Percentiles rank a stretch among this genome's conserved stretches.
These are phyloP conservation scores for Scutellaria minor DNA, from an alignment of 257 asterid species.

Conservation along the genomic window DNA sequence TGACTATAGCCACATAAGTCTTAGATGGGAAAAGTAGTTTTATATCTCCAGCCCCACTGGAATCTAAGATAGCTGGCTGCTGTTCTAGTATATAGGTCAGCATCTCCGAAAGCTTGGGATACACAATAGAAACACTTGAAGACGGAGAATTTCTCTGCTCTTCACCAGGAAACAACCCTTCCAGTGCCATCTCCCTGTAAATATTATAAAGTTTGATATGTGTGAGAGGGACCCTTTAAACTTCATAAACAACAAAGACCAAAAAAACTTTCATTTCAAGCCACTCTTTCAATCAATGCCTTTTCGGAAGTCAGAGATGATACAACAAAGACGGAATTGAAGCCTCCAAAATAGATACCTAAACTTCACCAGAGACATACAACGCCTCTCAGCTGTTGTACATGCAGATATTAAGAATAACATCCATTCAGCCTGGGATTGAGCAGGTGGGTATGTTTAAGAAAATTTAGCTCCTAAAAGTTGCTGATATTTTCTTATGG, in stretches of 20 bases:
- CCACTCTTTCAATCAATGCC: slow-evolving; percentile 14
- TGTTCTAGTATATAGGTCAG: slow-evolving; percentile 71
- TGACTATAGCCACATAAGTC: slow-evolving; percentile 83
- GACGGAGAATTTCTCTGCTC: slow-evolving; percentile 56
- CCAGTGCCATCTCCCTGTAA: slow-evolving; percentile 92
- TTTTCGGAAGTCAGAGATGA: slow-evolving; percentile 9
- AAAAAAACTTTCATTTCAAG: slow-evolving; percentile 5
- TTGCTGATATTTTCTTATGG: background rate
- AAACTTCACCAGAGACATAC: background rate
- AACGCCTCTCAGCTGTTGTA: background rate
- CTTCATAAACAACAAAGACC: slow-evolving; percentile 32
- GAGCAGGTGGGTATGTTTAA: background rate
- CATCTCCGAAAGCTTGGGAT: slow-evolving; percentile 86
- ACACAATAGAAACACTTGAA: slow-evolving; percentile 48
- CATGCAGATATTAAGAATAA: background rate
- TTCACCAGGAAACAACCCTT: slow-evolving; percentile 92
- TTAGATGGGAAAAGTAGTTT: slow-evolving; percentile 73
- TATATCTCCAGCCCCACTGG: slow-evolving; percentile 53
- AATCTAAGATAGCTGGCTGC: slow-evolving; percentile 67
- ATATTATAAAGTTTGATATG: slow-evolving; percentile 30
- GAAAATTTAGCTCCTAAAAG: background rate
- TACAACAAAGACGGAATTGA: background rate
- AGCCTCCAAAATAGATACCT: background rate
- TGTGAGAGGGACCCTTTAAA: slow-evolving; percentile 31
- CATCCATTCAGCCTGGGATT: background rate